Evolutionary conservation across 495 filamentous ascomycete species (phyloP), one percentile per base, ranked within the genome.

Genomic region (Annulohypoxylon maeteangense): DNA sequence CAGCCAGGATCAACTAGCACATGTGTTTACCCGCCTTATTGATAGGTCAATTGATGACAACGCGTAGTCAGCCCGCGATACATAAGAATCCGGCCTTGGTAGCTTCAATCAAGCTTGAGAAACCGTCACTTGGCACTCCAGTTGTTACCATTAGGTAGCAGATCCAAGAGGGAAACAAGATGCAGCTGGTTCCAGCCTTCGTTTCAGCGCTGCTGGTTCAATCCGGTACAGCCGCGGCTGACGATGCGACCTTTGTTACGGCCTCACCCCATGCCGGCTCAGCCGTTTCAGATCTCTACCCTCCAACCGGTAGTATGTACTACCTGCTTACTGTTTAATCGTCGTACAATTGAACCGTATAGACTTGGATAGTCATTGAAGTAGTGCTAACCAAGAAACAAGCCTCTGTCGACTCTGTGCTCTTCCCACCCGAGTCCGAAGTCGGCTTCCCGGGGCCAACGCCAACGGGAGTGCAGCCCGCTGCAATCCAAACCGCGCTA

Each of bases 361-460:
- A 38, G n/a, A 34, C 18, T 38, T 18, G 14, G 7, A 23, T 53
- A 53, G 27, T 2, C 27, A 29, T 8, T 23, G 1, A 0, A 16
- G 1, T 20, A 31, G 7, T 5, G n/a, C 70, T 73, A 61, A 73
- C 61, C 12, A 62, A 56, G n/a, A 36, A 23, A 42, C 11, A 47
- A 75, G 74, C 74, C 29, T 54, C 74, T 23, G 74, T 70, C 25
- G 67, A 76, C 56, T 55, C 70, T 45, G 55, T 18, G 5, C 67
- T 71, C 36, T 76, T 76, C 64, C 74, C 74, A 1, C 71, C 71
- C n/a, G 74, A 76, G 67, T 31, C 59, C 38, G 54, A 71, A 45
- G 71, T 76, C 29, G 74, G 74, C 7, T 76, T 76, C 23, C 54
- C 61, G 16, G 74, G 74, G 6, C 70, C 70, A 16, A 76, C 74